phyloP scores from a whole-genome alignment of 345 rosid species.

The Triadica sebifera region DNA sequence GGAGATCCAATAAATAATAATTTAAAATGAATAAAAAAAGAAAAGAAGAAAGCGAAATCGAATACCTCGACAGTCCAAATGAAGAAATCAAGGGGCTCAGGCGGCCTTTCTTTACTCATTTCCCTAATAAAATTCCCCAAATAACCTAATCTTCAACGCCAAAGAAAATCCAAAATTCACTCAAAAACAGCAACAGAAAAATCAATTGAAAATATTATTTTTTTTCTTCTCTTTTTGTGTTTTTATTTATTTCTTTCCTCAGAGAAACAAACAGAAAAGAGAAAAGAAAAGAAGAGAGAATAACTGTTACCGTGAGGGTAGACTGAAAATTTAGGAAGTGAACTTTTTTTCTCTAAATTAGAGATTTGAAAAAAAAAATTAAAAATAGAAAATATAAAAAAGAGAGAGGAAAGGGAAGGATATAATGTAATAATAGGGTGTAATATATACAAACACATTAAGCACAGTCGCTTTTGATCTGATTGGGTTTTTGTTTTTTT shows the following conservation, averaged over 20 bases:
- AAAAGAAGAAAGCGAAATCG: background rate
- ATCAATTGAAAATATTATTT: background rate
- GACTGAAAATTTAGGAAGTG: conserved; percentile 8
- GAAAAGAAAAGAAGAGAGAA: background rate
- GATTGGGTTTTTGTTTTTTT: too few species aligned
- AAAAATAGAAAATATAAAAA: background rate
- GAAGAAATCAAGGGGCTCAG: conserved; percentile 99
- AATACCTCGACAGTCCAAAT: conserved; percentile 97
- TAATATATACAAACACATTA: background rate
- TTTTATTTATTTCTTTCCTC: background rate
- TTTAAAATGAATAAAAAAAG: background rate
- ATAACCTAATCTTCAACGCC: conserved; percentile 6
- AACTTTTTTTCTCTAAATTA: background rate
- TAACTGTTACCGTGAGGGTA: background rate
- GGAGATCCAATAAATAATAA: conserved; percentile 19
- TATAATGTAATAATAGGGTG: too few species aligned
- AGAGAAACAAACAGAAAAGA: conserved; percentile 10
- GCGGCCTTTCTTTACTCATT: conserved; percentile 76
- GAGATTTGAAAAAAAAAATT: background rate
- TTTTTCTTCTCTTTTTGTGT: background rate
- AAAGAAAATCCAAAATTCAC: background rate
- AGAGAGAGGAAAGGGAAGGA: background rate
- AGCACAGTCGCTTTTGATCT: background rate
- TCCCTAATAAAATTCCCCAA: conserved; percentile 8
- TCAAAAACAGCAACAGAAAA: background rate